phyloP scores from a whole-genome alignment of 202 grass and related monocot species.

The Eragrostis tef region DNA sequence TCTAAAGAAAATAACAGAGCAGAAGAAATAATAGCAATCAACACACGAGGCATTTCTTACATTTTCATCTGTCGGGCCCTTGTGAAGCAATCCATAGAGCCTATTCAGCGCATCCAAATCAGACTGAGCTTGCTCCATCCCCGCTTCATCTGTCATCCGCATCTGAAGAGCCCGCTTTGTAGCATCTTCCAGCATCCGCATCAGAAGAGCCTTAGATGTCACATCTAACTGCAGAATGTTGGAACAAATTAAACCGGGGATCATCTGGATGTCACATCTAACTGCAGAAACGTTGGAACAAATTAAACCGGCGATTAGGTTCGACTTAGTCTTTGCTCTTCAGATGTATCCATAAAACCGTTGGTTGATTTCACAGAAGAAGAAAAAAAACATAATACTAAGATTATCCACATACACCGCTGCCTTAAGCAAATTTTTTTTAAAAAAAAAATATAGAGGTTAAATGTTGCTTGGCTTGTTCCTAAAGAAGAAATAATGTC shows the following conservation, averaged over 20 bases:
- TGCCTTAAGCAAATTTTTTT: too few relatives aligned
- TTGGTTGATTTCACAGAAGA: too few relatives aligned
- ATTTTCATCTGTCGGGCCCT: background rate
- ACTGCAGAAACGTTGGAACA: too few relatives aligned
- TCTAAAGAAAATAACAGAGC: too few relatives aligned
- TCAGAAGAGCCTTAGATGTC: slow-evolving; percentile 51
- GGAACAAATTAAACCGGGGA: slow-evolving; percentile 4
- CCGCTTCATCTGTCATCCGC: slow-evolving; percentile 41
- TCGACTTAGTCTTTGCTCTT: background rate
- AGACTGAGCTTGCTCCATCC: slow-evolving; percentile 43
- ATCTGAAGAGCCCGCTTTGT: slow-evolving; percentile 49
- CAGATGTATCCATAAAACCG: background rate
- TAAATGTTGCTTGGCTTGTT: too few relatives aligned
- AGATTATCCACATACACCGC: background rate
- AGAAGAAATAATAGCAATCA: too few relatives aligned
- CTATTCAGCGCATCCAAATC: slow-evolving; percentile 58
- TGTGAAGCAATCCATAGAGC: slow-evolving; percentile 58
- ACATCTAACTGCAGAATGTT: slow-evolving; percentile 54
- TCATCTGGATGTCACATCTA: too few relatives aligned
- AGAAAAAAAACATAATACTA: background rate
- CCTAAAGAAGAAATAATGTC: too few relatives aligned
- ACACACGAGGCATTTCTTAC: background rate
- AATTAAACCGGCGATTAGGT: too few relatives aligned
- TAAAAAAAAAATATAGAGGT: background rate
- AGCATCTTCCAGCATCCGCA: slow-evolving; percentile 65